Percentiles rank a stretch among this genome's conserved stretches.
phyloP scores from a whole-genome alignment of 2,329 filamentous ascomycete species.

The Triangularia setosa region DNA sequence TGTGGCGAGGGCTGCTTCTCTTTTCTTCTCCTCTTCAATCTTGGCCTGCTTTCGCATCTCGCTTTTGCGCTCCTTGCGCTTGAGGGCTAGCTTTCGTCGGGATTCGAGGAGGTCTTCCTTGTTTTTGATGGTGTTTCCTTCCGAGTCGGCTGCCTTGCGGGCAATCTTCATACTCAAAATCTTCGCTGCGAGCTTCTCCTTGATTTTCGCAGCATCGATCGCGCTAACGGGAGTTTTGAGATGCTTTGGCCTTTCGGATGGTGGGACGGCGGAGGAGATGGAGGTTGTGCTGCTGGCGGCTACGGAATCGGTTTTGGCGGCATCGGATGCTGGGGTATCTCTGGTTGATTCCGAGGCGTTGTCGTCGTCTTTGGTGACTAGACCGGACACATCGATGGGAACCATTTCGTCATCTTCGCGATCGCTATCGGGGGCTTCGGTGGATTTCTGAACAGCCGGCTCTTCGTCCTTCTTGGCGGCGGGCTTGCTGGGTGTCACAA shows the following conservation, averaged over 20 bases:
- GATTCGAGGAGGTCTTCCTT: slow-evolving; percentile 90
- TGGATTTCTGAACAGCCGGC: slow-evolving; percentile 20
- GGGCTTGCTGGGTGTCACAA: slow-evolving; percentile 4
- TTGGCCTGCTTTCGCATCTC: slow-evolving; percentile 73
- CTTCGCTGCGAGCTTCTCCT: slow-evolving; percentile 73
- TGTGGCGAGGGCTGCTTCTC: slow-evolving; percentile 57
- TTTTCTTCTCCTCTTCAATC: slow-evolving; percentile 68
- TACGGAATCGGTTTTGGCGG: slow-evolving; percentile 35
- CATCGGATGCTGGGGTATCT: slow-evolving; percentile 61
- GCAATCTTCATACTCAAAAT: slow-evolving; percentile 59
- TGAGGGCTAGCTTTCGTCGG: slow-evolving; percentile 79
- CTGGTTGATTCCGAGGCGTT: slow-evolving; percentile 45
- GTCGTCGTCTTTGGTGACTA: slow-evolving; percentile 46
- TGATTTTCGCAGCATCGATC: slow-evolving; percentile 70
- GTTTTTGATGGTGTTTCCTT: slow-evolving; percentile 78
- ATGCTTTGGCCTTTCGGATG: slow-evolving; percentile 60
- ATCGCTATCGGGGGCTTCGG: slow-evolving; percentile 29
- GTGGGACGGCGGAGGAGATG: slow-evolving; percentile 61
- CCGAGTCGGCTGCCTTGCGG: slow-evolving; percentile 79
- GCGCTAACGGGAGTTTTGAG: slow-evolving; percentile 62
- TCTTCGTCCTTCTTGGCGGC: slow-evolving; percentile 37
- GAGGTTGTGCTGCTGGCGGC: slow-evolving; percentile 63
- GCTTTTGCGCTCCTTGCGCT: slow-evolving; percentile 85
- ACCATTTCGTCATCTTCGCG: slow-evolving; percentile 35
- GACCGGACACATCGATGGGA: slow-evolving; percentile 44